Evolutionary conservation across 2,329 filamentous ascomycete species (phyloP).

Genomic region (Tothia fuscella): DNA sequence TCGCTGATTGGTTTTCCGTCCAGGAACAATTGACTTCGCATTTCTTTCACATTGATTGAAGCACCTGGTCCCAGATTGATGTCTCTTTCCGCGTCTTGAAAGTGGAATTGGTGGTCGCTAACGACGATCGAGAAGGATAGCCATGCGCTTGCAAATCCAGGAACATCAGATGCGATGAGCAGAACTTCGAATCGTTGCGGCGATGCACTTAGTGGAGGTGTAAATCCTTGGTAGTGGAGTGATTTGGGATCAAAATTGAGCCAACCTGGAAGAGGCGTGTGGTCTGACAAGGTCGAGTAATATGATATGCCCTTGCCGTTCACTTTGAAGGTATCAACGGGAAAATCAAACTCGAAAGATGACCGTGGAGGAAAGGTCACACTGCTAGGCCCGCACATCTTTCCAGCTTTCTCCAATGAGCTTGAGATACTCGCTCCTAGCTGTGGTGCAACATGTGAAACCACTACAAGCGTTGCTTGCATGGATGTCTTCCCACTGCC

Average conservation of each 20-base stretch:
- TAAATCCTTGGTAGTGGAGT: conserved; percentile 59
- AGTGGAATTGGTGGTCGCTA: conserved; percentile 56
- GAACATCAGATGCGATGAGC: conserved; percentile 65
- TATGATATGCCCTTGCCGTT: conserved; percentile 47
- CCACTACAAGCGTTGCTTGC: conserved; percentile 60
- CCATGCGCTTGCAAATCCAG: conserved; percentile 60
- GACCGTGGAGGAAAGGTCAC: conserved; percentile 30
- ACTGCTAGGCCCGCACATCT: conserved; percentile 46
- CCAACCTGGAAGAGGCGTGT: conserved; percentile 80
- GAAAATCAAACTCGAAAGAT: conserved; percentile 31
- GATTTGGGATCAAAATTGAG: conserved; percentile 55
- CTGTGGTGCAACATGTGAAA: conserved; percentile 41
- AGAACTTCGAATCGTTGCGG: conserved; percentile 62
- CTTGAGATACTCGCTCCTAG: conserved; percentile 45
- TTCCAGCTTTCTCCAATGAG: conserved; percentile 47
- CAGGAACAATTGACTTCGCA: conserved; percentile 23
- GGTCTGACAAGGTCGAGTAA: conserved; percentile 64
- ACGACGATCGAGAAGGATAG: conserved; percentile 61
- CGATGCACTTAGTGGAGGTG: conserved; percentile 53
- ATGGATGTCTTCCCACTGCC: conserved; percentile 49
- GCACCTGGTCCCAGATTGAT: conserved; percentile 23
- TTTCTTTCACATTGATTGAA: conserved; percentile 19
- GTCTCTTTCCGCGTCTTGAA: conserved; percentile 36
- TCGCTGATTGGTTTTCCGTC: conserved; percentile 32
- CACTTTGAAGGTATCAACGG: conserved; percentile 48